These are phyloP conservation scores for Hemerocallis citrina DNA, from an alignment of 106 monocot species.

Conservation along the genomic window DNA sequence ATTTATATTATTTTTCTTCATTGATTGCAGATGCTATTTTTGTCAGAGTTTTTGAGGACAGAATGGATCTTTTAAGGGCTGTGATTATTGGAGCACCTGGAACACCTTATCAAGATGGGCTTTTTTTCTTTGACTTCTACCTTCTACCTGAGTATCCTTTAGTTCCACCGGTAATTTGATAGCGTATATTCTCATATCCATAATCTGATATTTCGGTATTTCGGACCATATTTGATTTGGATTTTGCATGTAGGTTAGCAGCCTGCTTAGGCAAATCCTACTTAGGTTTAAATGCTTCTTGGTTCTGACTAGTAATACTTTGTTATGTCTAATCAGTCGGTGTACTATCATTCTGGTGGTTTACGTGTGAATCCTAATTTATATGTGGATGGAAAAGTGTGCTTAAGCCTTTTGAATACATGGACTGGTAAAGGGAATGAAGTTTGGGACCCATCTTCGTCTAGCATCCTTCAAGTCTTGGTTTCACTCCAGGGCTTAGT, in stretches of 20 bases:
- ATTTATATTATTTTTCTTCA: neutral
- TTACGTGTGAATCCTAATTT: slow-evolving; percentile 91
- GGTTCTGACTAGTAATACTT: neutral
- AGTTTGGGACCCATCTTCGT: slow-evolving; percentile 90
- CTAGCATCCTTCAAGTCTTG: slow-evolving; percentile 90
- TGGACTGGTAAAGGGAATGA: slow-evolving; percentile 97
- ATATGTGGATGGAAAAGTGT: slow-evolving; percentile 93
- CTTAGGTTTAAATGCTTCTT: neutral
- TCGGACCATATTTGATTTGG: neutral
- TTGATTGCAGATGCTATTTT: slow-evolving; percentile 68
- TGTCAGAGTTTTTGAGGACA: slow-evolving; percentile 90
- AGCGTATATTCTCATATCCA: neutral
- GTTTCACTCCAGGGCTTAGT: slow-evolving; percentile 98
- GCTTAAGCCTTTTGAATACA: slow-evolving; percentile 91
- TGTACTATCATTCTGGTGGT: slow-evolving; percentile 94
- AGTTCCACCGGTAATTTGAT: slow-evolving; percentile 73
- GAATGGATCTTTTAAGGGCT: slow-evolving; percentile 91
- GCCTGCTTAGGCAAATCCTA: no score
- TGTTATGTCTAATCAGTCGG: slow-evolving; percentile 29
- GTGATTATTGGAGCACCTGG: slow-evolving; percentile 91
- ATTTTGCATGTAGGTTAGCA: neutral
- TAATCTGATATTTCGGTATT: neutral
- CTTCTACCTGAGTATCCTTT: slow-evolving; percentile 80
- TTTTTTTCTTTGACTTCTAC: slow-evolving; percentile 98
- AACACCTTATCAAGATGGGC: slow-evolving; percentile 97